These are phyloP conservation scores for Colletotrichum echinochloae DNA, from an alignment of 2,329 filamentous ascomycete species.

Conservation along the genomic window DNA sequence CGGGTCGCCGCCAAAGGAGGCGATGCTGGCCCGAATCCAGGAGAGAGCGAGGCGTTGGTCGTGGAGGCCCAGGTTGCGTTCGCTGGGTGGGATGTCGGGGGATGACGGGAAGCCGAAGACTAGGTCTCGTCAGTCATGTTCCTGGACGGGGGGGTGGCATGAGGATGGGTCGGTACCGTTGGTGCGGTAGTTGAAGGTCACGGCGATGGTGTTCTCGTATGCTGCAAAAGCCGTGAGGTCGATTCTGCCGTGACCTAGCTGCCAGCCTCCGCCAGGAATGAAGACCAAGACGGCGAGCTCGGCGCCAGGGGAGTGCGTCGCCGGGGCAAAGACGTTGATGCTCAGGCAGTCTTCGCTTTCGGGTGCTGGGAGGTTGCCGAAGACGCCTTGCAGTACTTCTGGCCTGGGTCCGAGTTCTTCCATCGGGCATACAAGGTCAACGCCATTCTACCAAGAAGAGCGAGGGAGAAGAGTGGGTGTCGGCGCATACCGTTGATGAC, in stretches of 20 bases:
- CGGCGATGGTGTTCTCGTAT: conserved; percentile 46
- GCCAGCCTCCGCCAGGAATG: too few relatives aligned
- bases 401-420: too few relatives aligned
- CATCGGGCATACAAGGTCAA: too few relatives aligned
- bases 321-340: too few relatives aligned
- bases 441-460: too few relatives aligned
- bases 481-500: too few relatives aligned
- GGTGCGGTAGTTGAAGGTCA: conserved; percentile 46
- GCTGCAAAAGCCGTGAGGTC: conserved; percentile 45
- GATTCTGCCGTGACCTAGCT: conserved; percentile 42
- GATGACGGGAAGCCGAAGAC: conserved; percentile 42
- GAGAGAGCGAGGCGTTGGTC: conserved; percentile 49
- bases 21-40: conserved; percentile 49
- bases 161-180: conserved; percentile 40
- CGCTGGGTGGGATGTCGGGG: neutral
- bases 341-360: too few relatives aligned
- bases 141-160: neutral
- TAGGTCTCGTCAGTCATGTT: conserved; percentile 18
- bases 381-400: too few relatives aligned
- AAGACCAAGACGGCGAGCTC: too few relatives aligned
- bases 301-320: too few relatives aligned
- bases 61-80: conserved; percentile 45
- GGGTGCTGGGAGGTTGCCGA: too few relatives aligned
- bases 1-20: conserved; percentile 47
- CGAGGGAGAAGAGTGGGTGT: too few relatives aligned